Conservation (phyloP, 257 asterid genomes). For the Nyctanthes arbortristis region DNA sequence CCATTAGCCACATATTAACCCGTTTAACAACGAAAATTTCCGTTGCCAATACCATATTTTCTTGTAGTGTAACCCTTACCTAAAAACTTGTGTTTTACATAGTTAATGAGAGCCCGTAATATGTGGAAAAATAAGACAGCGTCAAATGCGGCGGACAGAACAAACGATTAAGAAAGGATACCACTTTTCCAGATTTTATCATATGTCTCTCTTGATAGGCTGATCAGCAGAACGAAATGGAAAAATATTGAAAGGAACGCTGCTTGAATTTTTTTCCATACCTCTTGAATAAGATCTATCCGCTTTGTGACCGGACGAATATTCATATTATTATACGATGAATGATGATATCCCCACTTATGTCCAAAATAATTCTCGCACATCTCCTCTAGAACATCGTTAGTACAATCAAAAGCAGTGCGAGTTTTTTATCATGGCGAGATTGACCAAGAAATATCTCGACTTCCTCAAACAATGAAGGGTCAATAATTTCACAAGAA, state of each 20-base stretch:
- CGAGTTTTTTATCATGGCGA: conserved; percentile 69
- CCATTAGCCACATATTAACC: no score
- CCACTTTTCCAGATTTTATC: conserved; percentile 47
- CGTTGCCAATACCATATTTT: no score
- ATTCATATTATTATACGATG: conserved; percentile 34
- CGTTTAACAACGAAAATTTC: no score
- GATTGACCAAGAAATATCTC: conserved; percentile 82
- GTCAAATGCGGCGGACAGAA: no score
- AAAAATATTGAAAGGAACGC: conserved; percentile 41
- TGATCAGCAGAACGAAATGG: conserved; percentile 60
- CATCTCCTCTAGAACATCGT: conserved; percentile 64
- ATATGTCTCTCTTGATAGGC: conserved; percentile 64
- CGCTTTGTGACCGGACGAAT: conserved; percentile 56
- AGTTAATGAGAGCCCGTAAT: no score
- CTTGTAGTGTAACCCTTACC: no score
- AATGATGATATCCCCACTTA: no score
- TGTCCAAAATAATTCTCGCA: conserved; percentile 63
- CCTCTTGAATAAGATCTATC: conserved; percentile 76
- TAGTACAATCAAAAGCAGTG: conserved; percentile 82
- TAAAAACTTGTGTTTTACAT: no score
- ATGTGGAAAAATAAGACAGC: no score
- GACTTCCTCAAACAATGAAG: conserved; percentile 80
- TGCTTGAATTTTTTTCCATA: conserved; percentile 76
- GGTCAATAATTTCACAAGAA: conserved; percentile 63
- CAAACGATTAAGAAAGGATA: no score